These are phyloP conservation scores for Pythium dissimile DNA, from an alignment of 352 stramenopile species.

Conservation along the genomic window DNA sequence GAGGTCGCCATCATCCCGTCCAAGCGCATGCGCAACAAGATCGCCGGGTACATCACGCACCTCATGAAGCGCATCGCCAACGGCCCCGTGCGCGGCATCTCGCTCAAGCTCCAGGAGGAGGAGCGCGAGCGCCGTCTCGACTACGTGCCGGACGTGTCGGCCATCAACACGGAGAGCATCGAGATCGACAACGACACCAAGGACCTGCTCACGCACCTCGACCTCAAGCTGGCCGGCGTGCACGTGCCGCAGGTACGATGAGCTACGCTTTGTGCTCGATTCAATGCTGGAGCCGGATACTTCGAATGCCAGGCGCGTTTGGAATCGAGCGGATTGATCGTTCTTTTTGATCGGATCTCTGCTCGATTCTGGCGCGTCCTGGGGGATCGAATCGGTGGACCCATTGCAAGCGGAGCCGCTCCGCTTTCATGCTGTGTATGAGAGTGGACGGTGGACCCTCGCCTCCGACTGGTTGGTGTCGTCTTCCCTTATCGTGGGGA, in stretches of 20 bases:
- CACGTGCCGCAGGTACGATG: slow-evolving; percentile 83
- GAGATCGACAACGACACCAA: slow-evolving; percentile 98
- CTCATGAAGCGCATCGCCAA: slow-evolving; percentile 99
- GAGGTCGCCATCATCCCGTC: slow-evolving; percentile 99
- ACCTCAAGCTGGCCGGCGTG: slow-evolving; percentile 91
- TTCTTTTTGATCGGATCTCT: no score
- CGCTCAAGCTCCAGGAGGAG: slow-evolving; percentile 99
- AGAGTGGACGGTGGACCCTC: slow-evolving; percentile 8
- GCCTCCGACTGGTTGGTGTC: slow-evolving; percentile 8
- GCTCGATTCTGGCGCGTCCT: slow-evolving; percentile 7
- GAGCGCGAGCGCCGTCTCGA: slow-evolving; percentile 99
- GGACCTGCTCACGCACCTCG: slow-evolving; percentile 96
- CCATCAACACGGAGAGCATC: slow-evolving; percentile 92
- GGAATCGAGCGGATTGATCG: neutral
- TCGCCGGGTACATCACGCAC: slow-evolving; percentile 99
- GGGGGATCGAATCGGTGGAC: slow-evolving; percentile 47
- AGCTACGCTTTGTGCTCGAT: slow-evolving; percentile 11
- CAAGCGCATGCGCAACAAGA: slow-evolving; percentile 99
- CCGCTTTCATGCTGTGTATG: neutral
- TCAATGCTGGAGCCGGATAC: slow-evolving; percentile 75
- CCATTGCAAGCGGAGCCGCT: slow-evolving; percentile 40
- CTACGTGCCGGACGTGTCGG: slow-evolving; percentile 98
- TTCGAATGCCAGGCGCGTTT: neutral
- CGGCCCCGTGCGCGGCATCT: slow-evolving; percentile 99
- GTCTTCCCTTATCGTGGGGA: slow-evolving; percentile 20